Conservation (phyloP, 116 monocot species). For the Posidonia oceanica region DNA sequence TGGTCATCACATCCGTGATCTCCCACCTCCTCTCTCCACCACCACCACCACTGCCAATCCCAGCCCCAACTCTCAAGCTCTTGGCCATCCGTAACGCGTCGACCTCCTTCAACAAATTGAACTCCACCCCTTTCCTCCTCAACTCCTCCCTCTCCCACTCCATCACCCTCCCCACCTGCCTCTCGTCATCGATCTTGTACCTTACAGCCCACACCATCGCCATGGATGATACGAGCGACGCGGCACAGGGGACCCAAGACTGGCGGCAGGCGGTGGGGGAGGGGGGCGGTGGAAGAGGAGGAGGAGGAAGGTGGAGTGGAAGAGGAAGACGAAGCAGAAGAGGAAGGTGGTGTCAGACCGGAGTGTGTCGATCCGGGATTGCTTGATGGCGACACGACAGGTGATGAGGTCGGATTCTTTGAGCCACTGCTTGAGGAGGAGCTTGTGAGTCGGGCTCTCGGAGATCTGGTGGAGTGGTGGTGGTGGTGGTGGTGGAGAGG, state of each 20-base stretch:
- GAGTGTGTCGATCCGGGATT: constrained; percentile 38
- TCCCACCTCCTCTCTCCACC: too few species aligned
- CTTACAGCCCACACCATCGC: constrained; percentile 64
- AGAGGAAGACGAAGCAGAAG: too few species aligned
- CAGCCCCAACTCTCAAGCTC: constrained; percentile 57
- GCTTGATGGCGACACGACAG: constrained; percentile 50
- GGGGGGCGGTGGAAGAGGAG: too few species aligned
- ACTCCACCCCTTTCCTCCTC: constrained; percentile 63
- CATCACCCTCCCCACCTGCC: constrained; percentile 21
- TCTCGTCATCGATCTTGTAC: constrained; percentile 51
- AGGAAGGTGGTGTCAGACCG: constrained; percentile 42
- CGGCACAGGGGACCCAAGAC: too few species aligned
- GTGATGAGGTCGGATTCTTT: constrained; percentile 65
- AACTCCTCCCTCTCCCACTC: constrained; percentile 70
- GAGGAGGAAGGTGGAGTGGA: too few species aligned
- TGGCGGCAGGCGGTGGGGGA: too few species aligned
- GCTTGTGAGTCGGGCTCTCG: constrained; percentile 68
- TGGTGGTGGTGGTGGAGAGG: constrained; percentile 11
- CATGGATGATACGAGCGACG: constrained; percentile 26
- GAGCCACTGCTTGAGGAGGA: constrained; percentile 92
- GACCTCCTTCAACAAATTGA: constrained; percentile 73
- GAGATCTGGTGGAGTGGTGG: constrained; percentile 87
- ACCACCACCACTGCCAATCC: constrained; percentile 12
- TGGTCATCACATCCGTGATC: too few species aligned
- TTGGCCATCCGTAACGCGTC: constrained; percentile 73